These are phyloP conservation scores for Coleophoma cylindrospora DNA, from an alignment of 2,329 filamentous ascomycete species.

Conservation along the genomic window DNA sequence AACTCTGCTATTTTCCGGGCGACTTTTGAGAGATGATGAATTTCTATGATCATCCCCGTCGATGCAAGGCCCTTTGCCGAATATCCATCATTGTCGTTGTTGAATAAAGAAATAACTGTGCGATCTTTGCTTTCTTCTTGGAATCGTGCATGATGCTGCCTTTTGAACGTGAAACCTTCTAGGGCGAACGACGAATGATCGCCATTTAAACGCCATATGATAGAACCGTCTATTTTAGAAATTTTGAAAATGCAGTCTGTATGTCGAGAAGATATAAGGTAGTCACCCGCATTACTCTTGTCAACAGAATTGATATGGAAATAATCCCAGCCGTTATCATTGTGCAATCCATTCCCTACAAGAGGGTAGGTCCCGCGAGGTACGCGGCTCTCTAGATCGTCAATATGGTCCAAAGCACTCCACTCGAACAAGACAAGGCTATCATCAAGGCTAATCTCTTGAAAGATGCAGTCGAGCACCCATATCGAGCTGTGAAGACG, in stretches of 20 bases:
- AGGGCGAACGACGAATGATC: not conserved
- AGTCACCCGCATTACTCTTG: not conserved
- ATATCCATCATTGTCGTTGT: not conserved
- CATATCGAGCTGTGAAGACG: not conserved
- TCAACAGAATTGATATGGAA: not conserved
- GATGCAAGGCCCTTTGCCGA: not conserved
- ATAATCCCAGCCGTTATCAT: not conserved
- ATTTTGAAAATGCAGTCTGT: not conserved
- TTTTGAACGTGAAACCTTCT: not conserved
- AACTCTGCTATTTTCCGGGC: not conserved
- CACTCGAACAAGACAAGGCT: not conserved
- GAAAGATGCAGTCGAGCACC: not conserved
- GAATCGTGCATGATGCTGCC: not conserved
- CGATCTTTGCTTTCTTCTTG: not conserved
- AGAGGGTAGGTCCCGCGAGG: not conserved
- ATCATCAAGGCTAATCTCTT: not conserved
- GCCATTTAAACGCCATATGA: not conserved
- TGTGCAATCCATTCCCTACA: not conserved
- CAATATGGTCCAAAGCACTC: not conserved
- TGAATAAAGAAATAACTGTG: not conserved
- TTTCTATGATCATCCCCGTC: not conserved
- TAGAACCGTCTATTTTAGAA: not conserved
- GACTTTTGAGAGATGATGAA: not conserved
- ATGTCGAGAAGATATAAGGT: not conserved
- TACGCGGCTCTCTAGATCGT: not conserved